Conservation (phyloP, 2,329 filamentous ascomycete genomes). For the Curvularia hawaiiensis region DNA sequence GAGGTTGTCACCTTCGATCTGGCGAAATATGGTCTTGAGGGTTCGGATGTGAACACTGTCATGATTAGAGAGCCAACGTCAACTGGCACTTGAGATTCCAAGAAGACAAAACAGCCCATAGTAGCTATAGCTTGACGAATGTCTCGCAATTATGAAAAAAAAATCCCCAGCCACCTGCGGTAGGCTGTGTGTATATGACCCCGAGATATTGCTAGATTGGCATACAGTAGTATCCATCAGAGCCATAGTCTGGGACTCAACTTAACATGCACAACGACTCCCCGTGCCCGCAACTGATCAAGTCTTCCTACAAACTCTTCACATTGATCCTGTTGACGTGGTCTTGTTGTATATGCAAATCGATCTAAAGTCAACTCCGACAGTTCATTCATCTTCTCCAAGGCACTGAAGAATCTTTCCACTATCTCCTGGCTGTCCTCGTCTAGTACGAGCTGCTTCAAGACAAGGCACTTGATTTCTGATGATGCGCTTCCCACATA, state of each 20-base stretch:
- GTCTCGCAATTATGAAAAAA: too few relatives aligned
- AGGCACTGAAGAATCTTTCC: slow-evolving; percentile 4
- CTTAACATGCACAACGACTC: not conserved
- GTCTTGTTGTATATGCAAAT: not conserved
- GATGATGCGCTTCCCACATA: slow-evolving; percentile 3
- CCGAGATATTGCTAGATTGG: not conserved
- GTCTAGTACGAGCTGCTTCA: slow-evolving; percentile 1
- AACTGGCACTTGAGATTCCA: slow-evolving; percentile 1
- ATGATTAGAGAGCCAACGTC: slow-evolving; percentile 37
- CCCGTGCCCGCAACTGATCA: not conserved
- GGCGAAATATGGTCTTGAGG: slow-evolving; percentile 36
- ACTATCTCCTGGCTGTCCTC: not conserved
- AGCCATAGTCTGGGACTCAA: not conserved
- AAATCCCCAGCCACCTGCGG: not conserved
- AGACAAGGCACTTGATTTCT: slow-evolving; percentile 8
- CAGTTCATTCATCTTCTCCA: slow-evolving; percentile 6
- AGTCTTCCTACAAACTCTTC: slow-evolving; percentile 3
- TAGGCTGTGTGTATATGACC: not conserved
- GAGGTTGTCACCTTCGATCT: slow-evolving; percentile 33
- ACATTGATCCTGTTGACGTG: not conserved
- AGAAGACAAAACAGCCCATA: not conserved
- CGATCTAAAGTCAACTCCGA: slow-evolving; percentile 1
- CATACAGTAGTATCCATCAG: not conserved
- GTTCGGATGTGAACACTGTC: slow-evolving; percentile 32
- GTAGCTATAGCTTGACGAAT: not conserved